Conservation (phyloP, 192 early-diverging fungal species). For the Thamnidium elegans region DNA sequence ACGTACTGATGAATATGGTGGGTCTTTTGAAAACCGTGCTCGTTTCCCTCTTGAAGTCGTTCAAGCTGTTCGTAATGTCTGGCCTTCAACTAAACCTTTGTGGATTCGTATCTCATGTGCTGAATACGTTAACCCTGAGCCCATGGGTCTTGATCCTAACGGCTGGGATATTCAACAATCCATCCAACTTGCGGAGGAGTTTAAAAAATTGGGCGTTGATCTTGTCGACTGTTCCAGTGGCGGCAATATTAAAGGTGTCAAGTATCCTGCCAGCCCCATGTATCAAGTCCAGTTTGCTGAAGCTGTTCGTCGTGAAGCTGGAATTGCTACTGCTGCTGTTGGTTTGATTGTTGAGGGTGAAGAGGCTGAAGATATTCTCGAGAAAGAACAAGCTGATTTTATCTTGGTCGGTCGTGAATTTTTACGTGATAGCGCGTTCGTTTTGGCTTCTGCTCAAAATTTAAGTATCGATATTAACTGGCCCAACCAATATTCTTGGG, state of each 20-base stretch:
- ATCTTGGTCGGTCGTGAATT: slow-evolving; percentile 69
- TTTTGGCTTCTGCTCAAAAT: slow-evolving; percentile 56
- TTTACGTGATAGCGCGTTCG: slow-evolving; percentile 68
- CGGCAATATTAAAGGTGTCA: slow-evolving; percentile 47
- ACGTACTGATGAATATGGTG: slow-evolving; percentile 91
- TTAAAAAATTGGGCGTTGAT: slow-evolving; percentile 74
- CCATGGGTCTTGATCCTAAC: slow-evolving; percentile 40
- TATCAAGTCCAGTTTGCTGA: slow-evolving; percentile 69
- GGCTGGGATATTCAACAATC: slow-evolving; percentile 78
- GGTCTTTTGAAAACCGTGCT: slow-evolving; percentile 83
- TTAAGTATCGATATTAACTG: slow-evolving; percentile 57
- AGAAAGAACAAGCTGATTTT: slow-evolving; percentile 65
- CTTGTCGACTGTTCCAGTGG: slow-evolving; percentile 80
- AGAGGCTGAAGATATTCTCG: slow-evolving; percentile 71
- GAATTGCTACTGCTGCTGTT: slow-evolving; percentile 61
- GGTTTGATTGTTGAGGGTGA: slow-evolving; percentile 65
- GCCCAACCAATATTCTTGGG: slow-evolving; percentile 54
- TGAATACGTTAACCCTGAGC: slow-evolving; percentile 61
- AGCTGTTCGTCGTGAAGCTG: slow-evolving; percentile 54
- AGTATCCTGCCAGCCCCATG: slow-evolving; percentile 28
- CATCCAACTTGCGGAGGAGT: slow-evolving; percentile 52
- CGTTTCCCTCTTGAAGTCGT: slow-evolving; percentile 74
- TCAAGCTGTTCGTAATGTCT: slow-evolving; percentile 55
- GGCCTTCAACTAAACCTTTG: slow-evolving; percentile 79
- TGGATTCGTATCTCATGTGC: slow-evolving; percentile 80